phyloP scores from a whole-genome alignment of 225 moss, liverwort and hornwort species.

The Straminergon stramineum region DNA sequence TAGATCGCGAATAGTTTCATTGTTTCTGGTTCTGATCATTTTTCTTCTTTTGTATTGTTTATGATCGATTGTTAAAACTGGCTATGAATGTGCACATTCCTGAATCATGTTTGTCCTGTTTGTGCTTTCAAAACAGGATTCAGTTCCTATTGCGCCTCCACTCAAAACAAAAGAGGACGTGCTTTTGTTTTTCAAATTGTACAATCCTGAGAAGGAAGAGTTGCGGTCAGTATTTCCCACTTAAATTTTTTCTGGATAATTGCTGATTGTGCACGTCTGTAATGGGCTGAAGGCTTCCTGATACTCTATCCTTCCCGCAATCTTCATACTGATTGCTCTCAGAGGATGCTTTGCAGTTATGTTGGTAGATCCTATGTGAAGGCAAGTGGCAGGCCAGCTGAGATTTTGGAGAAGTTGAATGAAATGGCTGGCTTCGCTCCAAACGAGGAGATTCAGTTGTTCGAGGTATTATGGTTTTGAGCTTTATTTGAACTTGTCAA shows the following conservation, averaged over 20 bases:
- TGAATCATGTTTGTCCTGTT: not conserved
- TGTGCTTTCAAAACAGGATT: constrained; percentile 21
- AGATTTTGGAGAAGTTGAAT: constrained; percentile 55
- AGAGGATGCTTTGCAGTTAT: constrained; percentile 50
- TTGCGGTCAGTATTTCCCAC: constrained; percentile 26
- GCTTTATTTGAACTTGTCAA: not conserved
- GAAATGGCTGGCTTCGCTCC: constrained; percentile 61
- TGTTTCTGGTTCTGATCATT: not conserved
- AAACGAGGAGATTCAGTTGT: constrained; percentile 51
- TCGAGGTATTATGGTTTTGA: constrained; percentile 29
- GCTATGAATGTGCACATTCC: not conserved
- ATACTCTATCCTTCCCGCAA: not conserved
- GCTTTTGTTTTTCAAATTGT: constrained; percentile 61
- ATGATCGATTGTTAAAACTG: not conserved
- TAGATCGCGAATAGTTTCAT: not conserved
- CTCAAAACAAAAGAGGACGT: constrained; percentile 49
- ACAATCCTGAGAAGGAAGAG: constrained; percentile 50
- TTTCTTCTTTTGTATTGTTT: not conserved
- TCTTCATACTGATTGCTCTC: not conserved
- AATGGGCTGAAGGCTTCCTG: not conserved
- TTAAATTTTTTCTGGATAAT: not conserved
- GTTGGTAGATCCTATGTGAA: constrained; percentile 55
- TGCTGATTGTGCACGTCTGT: not conserved
- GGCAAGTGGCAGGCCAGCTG: constrained; percentile 41
- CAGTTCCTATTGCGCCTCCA: constrained; percentile 38